These are phyloP conservation scores for Xylaria hypoxylon DNA, from an alignment of 2,329 filamentous ascomycete genomes.

Conservation along the genomic window DNA sequence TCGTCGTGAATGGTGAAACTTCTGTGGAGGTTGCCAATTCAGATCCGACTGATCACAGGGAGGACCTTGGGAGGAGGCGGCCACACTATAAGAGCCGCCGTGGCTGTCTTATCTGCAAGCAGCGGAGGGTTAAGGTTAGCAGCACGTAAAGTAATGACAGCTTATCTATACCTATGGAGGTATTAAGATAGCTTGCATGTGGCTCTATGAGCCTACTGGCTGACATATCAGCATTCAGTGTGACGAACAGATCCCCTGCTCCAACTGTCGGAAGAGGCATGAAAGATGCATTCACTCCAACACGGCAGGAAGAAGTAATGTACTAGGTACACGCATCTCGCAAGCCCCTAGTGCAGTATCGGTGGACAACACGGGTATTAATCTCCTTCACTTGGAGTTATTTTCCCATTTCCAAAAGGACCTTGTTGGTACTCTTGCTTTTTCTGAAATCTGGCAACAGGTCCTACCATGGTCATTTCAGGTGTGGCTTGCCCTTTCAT, in stretches of 20 bases:
- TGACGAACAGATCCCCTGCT: constrained; percentile 25
- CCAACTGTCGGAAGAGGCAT: constrained; percentile 23
- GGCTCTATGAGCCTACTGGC: background rate
- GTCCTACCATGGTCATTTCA: constrained; percentile 33
- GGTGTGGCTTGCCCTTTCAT: constrained; percentile 14
- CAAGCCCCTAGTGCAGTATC: background rate
- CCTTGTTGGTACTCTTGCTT: constrained; percentile 23
- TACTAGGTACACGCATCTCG: background rate
- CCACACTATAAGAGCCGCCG: constrained; percentile 29
- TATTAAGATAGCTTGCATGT: background rate
- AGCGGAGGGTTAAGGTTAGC: constrained; percentile 29
- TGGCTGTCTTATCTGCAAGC: constrained; percentile 29
- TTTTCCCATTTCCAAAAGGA: constrained; percentile 32
- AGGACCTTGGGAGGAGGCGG: constrained; percentile 9
- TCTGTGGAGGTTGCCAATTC: background rate
- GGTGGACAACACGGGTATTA: constrained; percentile 8
- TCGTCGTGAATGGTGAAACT: constrained; percentile 19
- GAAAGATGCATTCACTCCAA: constrained; percentile 23
- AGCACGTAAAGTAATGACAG: background rate
- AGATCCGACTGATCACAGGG: background rate
- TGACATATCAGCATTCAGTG: constrained; percentile 19
- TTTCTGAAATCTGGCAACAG: constrained; percentile 24
- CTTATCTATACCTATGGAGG: background rate
- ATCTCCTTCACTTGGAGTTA: constrained; percentile 30
- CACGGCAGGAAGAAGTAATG: background rate